Evolutionary conservation across 306 rosid genomes (phyloP).

Genomic region (Casuarina cunninghamiana): DNA sequence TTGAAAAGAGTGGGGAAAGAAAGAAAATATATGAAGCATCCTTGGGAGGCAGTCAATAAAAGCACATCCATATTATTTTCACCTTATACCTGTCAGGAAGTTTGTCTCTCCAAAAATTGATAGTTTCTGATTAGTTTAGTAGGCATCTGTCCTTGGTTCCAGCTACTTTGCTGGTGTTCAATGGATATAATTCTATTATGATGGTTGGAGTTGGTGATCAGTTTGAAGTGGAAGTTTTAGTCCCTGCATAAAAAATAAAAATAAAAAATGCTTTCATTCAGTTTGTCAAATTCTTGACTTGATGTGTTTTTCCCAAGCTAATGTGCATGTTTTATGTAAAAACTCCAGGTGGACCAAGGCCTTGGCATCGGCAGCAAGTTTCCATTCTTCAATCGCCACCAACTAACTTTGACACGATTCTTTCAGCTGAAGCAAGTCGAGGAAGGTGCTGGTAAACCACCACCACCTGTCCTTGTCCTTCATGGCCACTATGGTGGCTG

Average conservation of each 20-base stretch:
- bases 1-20: not conserved
- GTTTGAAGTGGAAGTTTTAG: not conserved
- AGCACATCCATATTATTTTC: not conserved
- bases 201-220: not conserved
- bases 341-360: conserved; percentile 92
- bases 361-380: conserved; percentile 86
- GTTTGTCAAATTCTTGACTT: not conserved
- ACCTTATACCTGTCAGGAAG: not conserved
- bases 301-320: conserved; percentile 22
- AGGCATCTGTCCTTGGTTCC: not conserved
- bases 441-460: conserved; percentile 94
- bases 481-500: conserved; percentile 98
- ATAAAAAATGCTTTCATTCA: not conserved
- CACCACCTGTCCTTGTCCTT: conserved; percentile 95
- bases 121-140: not conserved
- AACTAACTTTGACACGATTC: conserved; percentile 79
- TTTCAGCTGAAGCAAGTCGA: conserved; percentile 71
- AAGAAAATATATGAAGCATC: not conserved
- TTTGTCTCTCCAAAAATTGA: not conserved
- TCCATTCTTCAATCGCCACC: conserved; percentile 97
- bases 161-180: not conserved
- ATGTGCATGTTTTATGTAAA: conserved; percentile 11
- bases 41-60: not conserved
- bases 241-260: not conserved
- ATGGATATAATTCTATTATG: not conserved